Conservation (phyloP, 805 yeast genomes). For the Starmerella potacharoeniae region DNA sequence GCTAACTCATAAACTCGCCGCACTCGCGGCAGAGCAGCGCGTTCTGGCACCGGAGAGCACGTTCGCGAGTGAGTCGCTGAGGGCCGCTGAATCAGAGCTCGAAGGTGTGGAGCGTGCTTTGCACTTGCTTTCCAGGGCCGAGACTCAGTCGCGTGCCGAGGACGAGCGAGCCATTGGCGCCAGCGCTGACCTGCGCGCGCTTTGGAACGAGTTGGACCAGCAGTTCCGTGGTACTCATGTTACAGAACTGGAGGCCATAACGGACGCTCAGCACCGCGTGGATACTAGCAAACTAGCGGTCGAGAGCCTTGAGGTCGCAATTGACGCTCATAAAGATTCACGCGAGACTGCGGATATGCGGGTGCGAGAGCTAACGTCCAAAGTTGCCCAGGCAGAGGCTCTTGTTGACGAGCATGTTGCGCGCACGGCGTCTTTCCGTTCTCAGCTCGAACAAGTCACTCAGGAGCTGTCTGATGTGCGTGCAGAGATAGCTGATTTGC, state of each 20-base stretch:
- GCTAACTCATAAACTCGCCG: constrained; percentile 8
- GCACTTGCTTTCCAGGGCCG: constrained; percentile 7
- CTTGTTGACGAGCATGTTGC: constrained; percentile 12
- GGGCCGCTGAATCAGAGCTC: neutral
- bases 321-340: neutral
- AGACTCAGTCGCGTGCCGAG: constrained; percentile 1
- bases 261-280: neutral
- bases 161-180: neutral
- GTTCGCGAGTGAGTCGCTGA: constrained; percentile 12
- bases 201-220: constrained; percentile 8
- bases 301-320: constrained; percentile 1
- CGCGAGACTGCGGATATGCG: constrained; percentile 1
- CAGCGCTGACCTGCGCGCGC: constrained; percentile 1
- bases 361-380: constrained; percentile 1
- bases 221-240: constrained; percentile 9
- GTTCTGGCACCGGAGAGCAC: constrained; percentile 14
- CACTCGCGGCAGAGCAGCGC: constrained; percentile 14
- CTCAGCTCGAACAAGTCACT: constrained; percentile 15
- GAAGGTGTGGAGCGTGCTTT: constrained; percentile 5
- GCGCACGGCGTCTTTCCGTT: constrained; percentile 8
- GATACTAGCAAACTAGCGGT: neutral
- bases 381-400: constrained; percentile 9
- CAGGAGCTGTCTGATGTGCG: constrained; percentile 19
- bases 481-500: constrained; percentile 20
- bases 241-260: constrained; percentile 7